Conservation (phyloP, 2,329 filamentous ascomycete genomes). For the Graphilbum fragrans region DNA sequence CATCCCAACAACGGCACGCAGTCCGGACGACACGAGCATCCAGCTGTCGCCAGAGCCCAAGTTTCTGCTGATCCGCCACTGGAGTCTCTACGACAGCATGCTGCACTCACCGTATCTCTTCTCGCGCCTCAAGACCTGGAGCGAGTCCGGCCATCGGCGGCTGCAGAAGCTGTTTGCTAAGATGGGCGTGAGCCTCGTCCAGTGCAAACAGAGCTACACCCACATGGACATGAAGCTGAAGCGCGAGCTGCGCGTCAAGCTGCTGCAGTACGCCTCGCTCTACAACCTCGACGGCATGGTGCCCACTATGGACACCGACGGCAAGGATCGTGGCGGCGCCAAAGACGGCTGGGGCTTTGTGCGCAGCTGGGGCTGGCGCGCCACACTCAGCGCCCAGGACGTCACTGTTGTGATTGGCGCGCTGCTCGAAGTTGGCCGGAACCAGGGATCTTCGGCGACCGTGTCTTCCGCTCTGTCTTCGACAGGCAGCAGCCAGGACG, state of each 20-base stretch:
- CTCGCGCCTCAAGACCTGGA: slow-evolving; percentile 87
- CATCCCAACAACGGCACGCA: slow-evolving; percentile 78
- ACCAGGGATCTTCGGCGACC: slow-evolving; percentile 18
- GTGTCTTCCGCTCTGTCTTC: slow-evolving; percentile 16
- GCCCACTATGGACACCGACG: slow-evolving; percentile 61
- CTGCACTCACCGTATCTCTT: slow-evolving; percentile 92
- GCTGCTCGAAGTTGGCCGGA: slow-evolving; percentile 75
- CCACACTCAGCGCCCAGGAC: slow-evolving; percentile 84
- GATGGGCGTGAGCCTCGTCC: slow-evolving; percentile 89
- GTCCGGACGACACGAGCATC: slow-evolving; percentile 84
- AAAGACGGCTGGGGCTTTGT: slow-evolving; percentile 97
- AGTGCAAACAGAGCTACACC: slow-evolving; percentile 91
- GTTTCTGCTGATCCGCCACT: slow-evolving; percentile 86
- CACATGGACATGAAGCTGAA: slow-evolving; percentile 99
- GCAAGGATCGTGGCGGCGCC: slow-evolving; percentile 53
- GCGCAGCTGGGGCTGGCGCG: slow-evolving; percentile 94
- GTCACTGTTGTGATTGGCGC: slow-evolving; percentile 88
- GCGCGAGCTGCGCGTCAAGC: slow-evolving; percentile 62
- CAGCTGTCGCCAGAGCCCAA: slow-evolving; percentile 86
- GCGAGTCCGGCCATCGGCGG: slow-evolving; percentile 73
- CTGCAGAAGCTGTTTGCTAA: slow-evolving; percentile 92
- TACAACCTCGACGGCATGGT: slow-evolving; percentile 94
- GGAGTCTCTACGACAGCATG: slow-evolving; percentile 98
- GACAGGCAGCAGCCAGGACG: slow-evolving; percentile 14
- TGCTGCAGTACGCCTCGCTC: slow-evolving; percentile 82